phyloP scores from a whole-genome alignment of 2,329 filamentous ascomycete genomes.

The Colletotrichum viniferum region DNA sequence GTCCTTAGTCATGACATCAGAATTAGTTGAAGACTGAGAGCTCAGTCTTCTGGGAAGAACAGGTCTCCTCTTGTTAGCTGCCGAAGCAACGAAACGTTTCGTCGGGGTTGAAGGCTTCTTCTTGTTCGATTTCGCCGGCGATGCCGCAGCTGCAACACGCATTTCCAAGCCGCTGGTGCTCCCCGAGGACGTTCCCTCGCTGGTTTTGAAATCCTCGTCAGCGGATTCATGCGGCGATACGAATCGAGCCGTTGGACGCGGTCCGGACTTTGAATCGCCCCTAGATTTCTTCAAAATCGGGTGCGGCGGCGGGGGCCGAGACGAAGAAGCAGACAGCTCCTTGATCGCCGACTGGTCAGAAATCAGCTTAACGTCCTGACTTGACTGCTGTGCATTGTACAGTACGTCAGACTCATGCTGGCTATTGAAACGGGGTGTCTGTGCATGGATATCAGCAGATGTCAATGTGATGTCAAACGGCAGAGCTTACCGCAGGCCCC shows the following conservation, averaged over 20 bases:
- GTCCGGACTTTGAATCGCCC: slow-evolving; percentile 56
- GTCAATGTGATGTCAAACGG: background rate
- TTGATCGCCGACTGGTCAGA: slow-evolving; percentile 27
- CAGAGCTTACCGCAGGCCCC: slow-evolving; percentile 46
- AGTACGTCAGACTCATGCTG: slow-evolving; percentile 20
- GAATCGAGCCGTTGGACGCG: slow-evolving; percentile 66
- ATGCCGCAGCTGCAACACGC: slow-evolving; percentile 25
- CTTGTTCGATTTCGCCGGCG: slow-evolving; percentile 29
- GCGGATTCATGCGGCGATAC: slow-evolving; percentile 57
- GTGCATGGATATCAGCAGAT: background rate
- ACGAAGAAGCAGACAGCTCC: slow-evolving; percentile 42
- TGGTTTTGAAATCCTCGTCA: slow-evolving; percentile 39
- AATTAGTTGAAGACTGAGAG: slow-evolving; percentile 48
- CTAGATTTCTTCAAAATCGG: slow-evolving; percentile 66
- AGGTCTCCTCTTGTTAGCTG: slow-evolving; percentile 49
- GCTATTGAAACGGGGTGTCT: slow-evolving; percentile 22
- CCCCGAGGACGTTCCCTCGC: slow-evolving; percentile 43
- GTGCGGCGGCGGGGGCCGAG: slow-evolving; percentile 53
- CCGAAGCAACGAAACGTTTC: slow-evolving; percentile 50
- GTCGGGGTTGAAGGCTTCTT: slow-evolving; percentile 29
- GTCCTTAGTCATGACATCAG: slow-evolving; percentile 38
- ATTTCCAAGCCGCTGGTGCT: slow-evolving; percentile 41
- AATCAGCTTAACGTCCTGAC: slow-evolving; percentile 9
- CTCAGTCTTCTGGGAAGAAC: slow-evolving; percentile 50
- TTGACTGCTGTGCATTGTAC: slow-evolving; percentile 13